Base-by-base conservation (phyloP, 306 rosid genomes). In the Cicer bijugum region DNA sequence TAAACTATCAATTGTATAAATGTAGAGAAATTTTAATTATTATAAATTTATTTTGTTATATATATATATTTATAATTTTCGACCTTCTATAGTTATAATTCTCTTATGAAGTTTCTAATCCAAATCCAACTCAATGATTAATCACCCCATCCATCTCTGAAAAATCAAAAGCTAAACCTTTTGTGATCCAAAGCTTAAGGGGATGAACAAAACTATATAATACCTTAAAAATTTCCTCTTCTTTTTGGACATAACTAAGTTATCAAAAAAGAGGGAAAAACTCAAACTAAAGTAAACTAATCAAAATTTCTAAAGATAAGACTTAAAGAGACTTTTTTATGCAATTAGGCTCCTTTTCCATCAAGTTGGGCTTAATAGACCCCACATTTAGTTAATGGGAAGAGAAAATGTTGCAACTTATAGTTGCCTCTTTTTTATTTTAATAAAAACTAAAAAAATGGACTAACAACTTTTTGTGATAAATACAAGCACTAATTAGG, bases 401-500 rank as follows among this genome's bases (percentile, higher is more conserved):
- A 53, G 82, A 73, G 6, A 23, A 78, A 79, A 43, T 19, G 74
- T 47, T 46, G 68, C 66, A 53, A 5, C 15, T 42, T 58, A 65
- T 77, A 75, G 86, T 74, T 48, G 61, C 42, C 72, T 47, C 23
- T 35, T 63, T 65, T 62, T 23, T 45, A 79, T 77, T 78, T 66
- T 61, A 76, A 33, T 59, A 59, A 2, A 60, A 83, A 71, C 46
- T 74, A 81, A 59, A 9, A 23, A 57, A 86, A 81, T 81, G 85
- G 72, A 78, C 72, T 84, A 43, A 75, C 65, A 76, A 64, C 75
- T 80, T 75, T 83, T 77, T 83, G 85, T 85, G 92, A 90, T 82
- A 86, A 82, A 82, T 79, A 87, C 93, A 28, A 82, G 88, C 98
- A 90, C 90, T 68, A 67, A 85, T 89, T 96, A 90, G 89, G 33